Evolutionary conservation across 306 rosid species (phyloP).

Genomic region (Sicyos baderoa): DNA sequence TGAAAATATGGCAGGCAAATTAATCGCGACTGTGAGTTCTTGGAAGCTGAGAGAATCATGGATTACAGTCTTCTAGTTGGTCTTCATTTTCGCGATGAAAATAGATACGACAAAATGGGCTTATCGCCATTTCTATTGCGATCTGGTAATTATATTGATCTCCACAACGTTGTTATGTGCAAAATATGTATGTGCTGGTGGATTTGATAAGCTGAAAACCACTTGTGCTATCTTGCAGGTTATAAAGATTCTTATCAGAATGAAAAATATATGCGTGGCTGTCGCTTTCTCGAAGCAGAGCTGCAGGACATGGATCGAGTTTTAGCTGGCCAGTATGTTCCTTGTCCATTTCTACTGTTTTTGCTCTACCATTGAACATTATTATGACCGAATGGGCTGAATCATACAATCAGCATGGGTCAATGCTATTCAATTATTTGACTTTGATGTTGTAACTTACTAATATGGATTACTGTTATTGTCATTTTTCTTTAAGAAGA

Average conservation of each 20-base stretch:
- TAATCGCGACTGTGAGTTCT: slow-evolving; percentile 76
- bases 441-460: too few relatives aligned
- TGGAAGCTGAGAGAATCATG: slow-evolving; percentile 91
- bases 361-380: background rate
- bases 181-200: background rate
- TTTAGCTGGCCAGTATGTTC: slow-evolving; percentile 76
- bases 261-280: slow-evolving; percentile 83
- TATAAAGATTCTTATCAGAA: slow-evolving; percentile 72
- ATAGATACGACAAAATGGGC: slow-evolving; percentile 66
- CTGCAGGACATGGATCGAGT: slow-evolving; percentile 84
- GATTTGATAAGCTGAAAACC: slow-evolving; percentile 16
- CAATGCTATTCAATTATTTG: too few relatives aligned
- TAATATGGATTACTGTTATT: too few relatives aligned
- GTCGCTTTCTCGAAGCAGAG: slow-evolving; percentile 91
- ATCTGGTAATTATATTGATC: slow-evolving; percentile 42
- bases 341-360: background rate
- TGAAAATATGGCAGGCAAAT: slow-evolving; percentile 57
- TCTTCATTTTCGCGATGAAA: slow-evolving; percentile 81
- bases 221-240: slow-evolving; percentile 38
- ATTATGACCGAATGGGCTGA: too few relatives aligned
- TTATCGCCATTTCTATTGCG: slow-evolving; percentile 77
- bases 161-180: background rate
- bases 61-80: slow-evolving; percentile 96
- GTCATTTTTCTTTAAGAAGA: too few relatives aligned
- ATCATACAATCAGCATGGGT: too few relatives aligned